These are phyloP conservation scores for Gaultheria prostrata DNA, from an alignment of 148 eudicot species.

Conservation along the genomic window DNA sequence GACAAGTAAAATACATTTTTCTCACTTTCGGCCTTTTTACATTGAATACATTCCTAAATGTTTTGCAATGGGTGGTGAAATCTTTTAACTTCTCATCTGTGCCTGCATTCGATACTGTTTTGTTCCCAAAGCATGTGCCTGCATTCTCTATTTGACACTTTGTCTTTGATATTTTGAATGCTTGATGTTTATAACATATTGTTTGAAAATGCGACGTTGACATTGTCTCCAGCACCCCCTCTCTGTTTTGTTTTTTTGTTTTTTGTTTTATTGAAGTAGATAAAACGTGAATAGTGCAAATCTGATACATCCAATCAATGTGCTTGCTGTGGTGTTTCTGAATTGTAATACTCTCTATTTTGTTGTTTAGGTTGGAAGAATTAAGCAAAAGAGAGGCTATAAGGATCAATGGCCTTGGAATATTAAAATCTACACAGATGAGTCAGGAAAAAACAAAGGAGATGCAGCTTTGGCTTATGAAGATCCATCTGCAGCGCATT, in stretches of 20 bases:
- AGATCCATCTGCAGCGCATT: constrained; percentile 93
- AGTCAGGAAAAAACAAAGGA: constrained; percentile 88
- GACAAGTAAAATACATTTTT: constrained; percentile 57
- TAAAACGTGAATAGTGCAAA: background rate
- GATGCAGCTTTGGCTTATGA: constrained; percentile 87
- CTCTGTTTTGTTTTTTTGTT: background rate
- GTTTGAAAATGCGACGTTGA: too few species aligned
- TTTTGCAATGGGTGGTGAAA: background rate
- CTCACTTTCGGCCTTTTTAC: background rate
- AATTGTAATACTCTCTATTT: background rate
- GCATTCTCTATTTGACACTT: background rate
- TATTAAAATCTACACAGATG: constrained; percentile 87
- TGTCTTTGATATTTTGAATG: background rate
- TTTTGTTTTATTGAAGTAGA: background rate
- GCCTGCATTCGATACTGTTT: too few species aligned
- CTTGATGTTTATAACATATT: background rate
- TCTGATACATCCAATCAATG: background rate
- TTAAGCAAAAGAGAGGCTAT: constrained; percentile 92
- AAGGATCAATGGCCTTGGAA: constrained; percentile 99
- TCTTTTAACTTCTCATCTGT: background rate
- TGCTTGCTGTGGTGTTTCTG: background rate
- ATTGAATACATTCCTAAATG: background rate
- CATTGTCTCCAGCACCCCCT: background rate
- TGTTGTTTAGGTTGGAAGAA: constrained; percentile 66
- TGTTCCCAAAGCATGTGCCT: background rate